Evolutionary conservation across 2,329 filamentous ascomycete genomes (phyloP).

Genomic region (Fusarium agapanthi): DNA sequence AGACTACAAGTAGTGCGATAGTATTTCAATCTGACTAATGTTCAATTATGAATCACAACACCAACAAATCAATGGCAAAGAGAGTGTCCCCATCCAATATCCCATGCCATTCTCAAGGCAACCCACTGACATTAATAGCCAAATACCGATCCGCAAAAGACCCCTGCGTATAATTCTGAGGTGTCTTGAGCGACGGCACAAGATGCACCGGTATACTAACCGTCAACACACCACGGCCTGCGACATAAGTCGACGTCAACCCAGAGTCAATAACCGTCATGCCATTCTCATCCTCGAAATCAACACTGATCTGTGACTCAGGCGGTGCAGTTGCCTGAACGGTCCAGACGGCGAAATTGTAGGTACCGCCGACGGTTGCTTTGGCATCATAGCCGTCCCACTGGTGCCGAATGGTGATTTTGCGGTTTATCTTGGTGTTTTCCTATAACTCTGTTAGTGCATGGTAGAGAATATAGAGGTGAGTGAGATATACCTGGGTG

Average conservation of each 20-base stretch:
- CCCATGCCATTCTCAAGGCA: not conserved
- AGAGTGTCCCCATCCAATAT: not conserved
- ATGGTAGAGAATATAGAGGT: rapidly evolving
- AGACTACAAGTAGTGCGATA: rapidly evolving
- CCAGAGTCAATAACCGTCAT: not conserved
- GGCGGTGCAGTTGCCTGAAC: not conserved
- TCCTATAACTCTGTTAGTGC: rapidly evolving
- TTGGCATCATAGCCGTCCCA: not conserved
- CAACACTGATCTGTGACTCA: not conserved
- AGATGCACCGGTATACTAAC: not conserved
- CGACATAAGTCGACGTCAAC: not conserved
- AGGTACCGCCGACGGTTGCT: not conserved
- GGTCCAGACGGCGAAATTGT: not conserved
- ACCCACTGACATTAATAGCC: not conserved
- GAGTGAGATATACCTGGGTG: rapidly evolving
- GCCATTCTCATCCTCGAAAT: not conserved
- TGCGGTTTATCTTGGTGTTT: not conserved
- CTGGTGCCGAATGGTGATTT: not conserved
- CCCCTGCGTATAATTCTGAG: not conserved
- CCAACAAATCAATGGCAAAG: not conserved
- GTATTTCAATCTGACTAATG: not conserved
- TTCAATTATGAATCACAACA: not conserved
- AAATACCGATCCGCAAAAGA: not conserved
- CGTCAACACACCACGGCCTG: not conserved
- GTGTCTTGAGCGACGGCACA: not conserved